Evolutionary conservation across 139 green algal species (phyloP), one percentile per base, ranked within the genome.

Genomic region (Coccomyxa sp.): DNA sequence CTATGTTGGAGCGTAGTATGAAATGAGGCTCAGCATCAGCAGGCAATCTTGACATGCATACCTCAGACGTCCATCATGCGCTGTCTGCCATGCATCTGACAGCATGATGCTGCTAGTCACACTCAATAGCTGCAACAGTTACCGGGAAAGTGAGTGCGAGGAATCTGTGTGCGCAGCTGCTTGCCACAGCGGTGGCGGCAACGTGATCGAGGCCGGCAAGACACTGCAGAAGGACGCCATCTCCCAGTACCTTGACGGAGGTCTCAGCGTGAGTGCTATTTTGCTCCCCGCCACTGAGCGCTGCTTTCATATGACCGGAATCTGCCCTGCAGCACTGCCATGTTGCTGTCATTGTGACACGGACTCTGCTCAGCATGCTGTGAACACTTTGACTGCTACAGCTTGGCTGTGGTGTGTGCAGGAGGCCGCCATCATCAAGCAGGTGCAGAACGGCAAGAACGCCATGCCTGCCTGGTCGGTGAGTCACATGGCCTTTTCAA

Each of bases 381-480:
- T 14, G 44, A 58, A 14, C 10, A 58, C 14, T 58, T 58, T 10
- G 12, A 58, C 10, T 27, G 14, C 44, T 58, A 14, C 14, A 58
- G 14, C 14, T 27, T 14, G 14, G 44, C 44, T 27, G 44, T 14
- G n/a, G 12, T 58, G 44, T 10, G 12, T 58, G 10, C 44, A 58
- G 14, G 10, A 58, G 44, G 10, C 14, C 44, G 10, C 44, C 12
- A 58, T 58, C 44, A 58, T 58, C 12, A 58, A 58, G 73, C 86
- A 90, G 86, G 85, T 92, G 14, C 55, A 82, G 44, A 91, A 93
- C 69, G 87, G 89, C 79, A 93, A 93, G 86, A 81, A 79, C 34
- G 86, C 86, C 39, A 95, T 95, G 91, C 90, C 90, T 8, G 91
- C 91, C 14, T 95, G 91, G 87, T 77, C 39, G 0, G n/a, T n/a